Evolutionary conservation across 179 eudicot genomes (phyloP), one percentile per base, ranked within the genome.

Genomic region (Pouteria campechiana): DNA sequence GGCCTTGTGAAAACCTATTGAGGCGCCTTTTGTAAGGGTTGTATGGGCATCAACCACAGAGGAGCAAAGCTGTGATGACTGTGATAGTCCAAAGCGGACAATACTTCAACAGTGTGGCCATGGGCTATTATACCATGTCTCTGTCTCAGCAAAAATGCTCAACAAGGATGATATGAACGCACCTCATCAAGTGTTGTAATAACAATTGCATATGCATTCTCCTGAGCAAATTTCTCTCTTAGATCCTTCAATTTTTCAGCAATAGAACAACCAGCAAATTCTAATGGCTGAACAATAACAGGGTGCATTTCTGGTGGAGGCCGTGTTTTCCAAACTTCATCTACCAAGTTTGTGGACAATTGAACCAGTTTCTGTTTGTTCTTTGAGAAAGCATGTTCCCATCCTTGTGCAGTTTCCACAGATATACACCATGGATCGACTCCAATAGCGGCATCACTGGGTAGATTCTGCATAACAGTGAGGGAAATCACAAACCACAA

Each of bases 381-480:
- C 50, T 59, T 75, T 44, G 80, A 50, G 57, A 90, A 80, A 19
- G 76, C 76, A 70, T 53, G 68, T 76, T 86, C 79, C 98, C 98
- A 90, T 63, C 70, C 76, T 17, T 79, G 81, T 25, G 94, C 98
- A 57, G 96, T 86, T 55, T 90, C 96, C 24, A 86, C 83, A 16
- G 98, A 82, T 52, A 90, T 50, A 73, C 94, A 79, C 98, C 98
- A 90, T 24, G 90, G 56, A 58, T 90, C 98, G 44, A 79, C 59
- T 41, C 95, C 98, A 50, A 90, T 41, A 57, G 84, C 58, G 6
- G 98, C 90, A 54, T 53, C 78, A 48, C 65, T 74, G 51, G 94
- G 83, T 35, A 90, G 63, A 68, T 76, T 86, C 98, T 90, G n/a
- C n/a, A n/a, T n/a, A n/a, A n/a, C n/a, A n/a, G n/a, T n/a, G n/a